Conservation (phyloP, 1,139 yeast species). For the Magnusiomyces fungicola region DNA sequence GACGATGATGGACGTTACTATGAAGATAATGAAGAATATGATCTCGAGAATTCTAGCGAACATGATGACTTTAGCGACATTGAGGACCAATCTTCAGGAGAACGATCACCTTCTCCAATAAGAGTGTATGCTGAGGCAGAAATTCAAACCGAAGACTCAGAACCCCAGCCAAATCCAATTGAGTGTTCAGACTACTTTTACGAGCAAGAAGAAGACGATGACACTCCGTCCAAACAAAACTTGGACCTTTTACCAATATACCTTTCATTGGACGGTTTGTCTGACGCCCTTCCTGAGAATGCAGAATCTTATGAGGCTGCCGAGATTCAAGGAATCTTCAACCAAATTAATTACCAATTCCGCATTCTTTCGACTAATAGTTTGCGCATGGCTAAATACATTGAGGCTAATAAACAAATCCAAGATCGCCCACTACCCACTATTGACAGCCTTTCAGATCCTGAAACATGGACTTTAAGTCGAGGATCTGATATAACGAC, state of each 20-base stretch:
- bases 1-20: conserved; percentile 12
- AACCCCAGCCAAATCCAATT: neutral
- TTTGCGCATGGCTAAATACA: neutral
- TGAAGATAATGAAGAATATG: conserved; percentile 11
- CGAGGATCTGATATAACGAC: neutral
- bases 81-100: too few relatives aligned
- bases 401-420: neutral
- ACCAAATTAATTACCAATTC: conserved; percentile 3
- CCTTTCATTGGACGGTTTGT: conserved; percentile 2
- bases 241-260: neutral
- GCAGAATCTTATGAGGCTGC: conserved; percentile 4
- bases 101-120: neutral
- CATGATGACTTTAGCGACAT: too few relatives aligned
- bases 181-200: conserved; percentile 3
- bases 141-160: neutral
- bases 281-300: neutral
- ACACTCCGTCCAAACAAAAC: neutral
- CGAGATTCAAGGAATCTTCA: conserved; percentile 1
- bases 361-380: conserved; percentile 4
- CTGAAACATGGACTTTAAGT: neutral
- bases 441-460: neutral
- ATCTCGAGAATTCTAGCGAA: too few relatives aligned
- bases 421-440: neutral
- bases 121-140: neutral
- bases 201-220: conserved; percentile 6